Evolutionary conservation across 2,329 filamentous ascomycete species (phyloP), one percentile per base, ranked within the genome.

Genomic region (Fusarium sp.): DNA sequence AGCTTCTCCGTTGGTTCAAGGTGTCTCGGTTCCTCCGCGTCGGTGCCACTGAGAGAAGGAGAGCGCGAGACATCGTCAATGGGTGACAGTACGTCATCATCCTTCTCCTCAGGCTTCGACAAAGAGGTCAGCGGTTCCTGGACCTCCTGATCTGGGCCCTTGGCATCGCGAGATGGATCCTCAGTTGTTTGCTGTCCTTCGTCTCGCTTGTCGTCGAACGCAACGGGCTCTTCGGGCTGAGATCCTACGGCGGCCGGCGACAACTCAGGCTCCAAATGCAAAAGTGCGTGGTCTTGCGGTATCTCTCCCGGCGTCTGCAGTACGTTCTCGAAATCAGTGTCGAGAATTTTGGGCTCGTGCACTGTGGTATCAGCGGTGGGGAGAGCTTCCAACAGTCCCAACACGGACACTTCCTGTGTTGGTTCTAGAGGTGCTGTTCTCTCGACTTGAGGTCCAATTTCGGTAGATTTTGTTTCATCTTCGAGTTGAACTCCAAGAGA

Each of bases 321-420:
- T 18, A 63, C 43, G 20, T 52, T 63, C 43, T 39, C 60, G 34
- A 63, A 63, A 34, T 63, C 60, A 35, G 60, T 63, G 34, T 52
- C 60, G 43, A 63, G 30, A 13, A 63, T 63, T 37, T 37, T 52
- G 60, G 60, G 43, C 32, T 63, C 60, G 43, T 30, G 43, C 10
- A 23, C 10, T 27, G 60, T 20, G 27, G n/a, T 25, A 30, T 39
- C 43, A 10, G 43, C 20, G 11, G 32, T 34, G 6, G 60, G 23
- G 32, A 63, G 32, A 52, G 60, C 32, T n/a, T 37, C 32, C 32
- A 63, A 52, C n/a, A 52, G 60, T 14, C 43, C 43, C 23, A 45
- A 16, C 30, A 27, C 35, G 23, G 27, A 45, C 25, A 35, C 35
- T 30, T 37, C 60, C 39, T 37, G 59, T 14, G 43, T 20, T 64